A percentile compares a stretch with the other conserved stretches of the same genome.
phyloP scores from a whole-genome alignment of 106 monocot species.

The Allium cepa region DNA sequence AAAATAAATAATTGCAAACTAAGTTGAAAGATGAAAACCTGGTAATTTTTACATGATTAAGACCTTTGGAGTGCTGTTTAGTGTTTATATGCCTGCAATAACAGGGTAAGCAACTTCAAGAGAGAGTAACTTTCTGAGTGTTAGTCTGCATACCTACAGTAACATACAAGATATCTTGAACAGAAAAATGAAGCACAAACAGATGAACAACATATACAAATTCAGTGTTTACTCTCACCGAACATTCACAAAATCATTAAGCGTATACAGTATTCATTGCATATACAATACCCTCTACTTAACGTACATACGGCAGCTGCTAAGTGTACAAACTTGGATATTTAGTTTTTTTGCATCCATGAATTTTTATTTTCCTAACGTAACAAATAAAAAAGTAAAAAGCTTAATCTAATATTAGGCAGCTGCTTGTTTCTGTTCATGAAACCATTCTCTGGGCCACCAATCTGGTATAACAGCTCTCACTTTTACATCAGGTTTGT shows the following conservation, averaged over 20 bases:
- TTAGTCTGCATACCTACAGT: too few relatives aligned
- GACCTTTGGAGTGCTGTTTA: too few relatives aligned
- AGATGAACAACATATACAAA: too few relatives aligned
- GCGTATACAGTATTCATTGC: neutral
- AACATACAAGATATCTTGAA: neutral
- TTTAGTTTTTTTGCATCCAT: neutral
- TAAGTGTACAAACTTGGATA: neutral
- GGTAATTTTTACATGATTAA: too few relatives aligned
- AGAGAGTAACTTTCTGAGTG: too few relatives aligned
- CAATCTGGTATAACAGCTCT: conserved; percentile 64
- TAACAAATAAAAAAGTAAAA: neutral
- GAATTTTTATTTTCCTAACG: neutral
- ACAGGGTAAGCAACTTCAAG: too few relatives aligned
- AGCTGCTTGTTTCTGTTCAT: conserved; percentile 30
- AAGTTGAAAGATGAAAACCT: too few relatives aligned
- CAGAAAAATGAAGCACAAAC: neutral
- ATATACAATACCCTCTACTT: neutral
- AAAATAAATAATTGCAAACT: too few relatives aligned
- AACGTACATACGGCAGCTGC: neutral
- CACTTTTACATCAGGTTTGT: conserved; percentile 33
- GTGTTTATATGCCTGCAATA: too few relatives aligned
- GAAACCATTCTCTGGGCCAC: conserved; percentile 93
- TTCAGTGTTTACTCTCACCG: neutral
- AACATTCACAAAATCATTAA: too few relatives aligned
- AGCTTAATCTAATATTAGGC: neutral